Conservation (phyloP, 202 grass and related monocot species). For the Schoenoplectus triqueter region DNA sequence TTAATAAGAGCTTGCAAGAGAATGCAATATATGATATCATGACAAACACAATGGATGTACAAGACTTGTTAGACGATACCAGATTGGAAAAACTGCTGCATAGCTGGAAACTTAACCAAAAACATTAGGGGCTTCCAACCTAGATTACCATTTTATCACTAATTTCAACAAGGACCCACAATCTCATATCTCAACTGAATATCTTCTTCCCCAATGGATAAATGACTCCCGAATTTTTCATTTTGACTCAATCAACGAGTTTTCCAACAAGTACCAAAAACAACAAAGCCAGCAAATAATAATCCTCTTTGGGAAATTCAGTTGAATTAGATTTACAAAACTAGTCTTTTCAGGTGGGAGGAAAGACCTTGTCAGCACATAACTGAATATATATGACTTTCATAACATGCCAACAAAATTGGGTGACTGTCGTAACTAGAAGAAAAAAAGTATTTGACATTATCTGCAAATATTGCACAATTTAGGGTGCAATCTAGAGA, state of each 20-base stretch:
- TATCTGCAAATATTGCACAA: slow-evolving; percentile 16
- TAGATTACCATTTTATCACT: background rate
- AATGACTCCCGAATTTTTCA: background rate
- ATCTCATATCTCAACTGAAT: slow-evolving; percentile 14
- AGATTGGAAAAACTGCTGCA: background rate
- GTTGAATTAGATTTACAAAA: too few relatives aligned
- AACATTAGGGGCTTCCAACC: background rate
- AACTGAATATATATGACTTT: background rate
- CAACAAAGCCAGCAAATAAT: too few relatives aligned
- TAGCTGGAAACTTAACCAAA: background rate
- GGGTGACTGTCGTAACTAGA: background rate
- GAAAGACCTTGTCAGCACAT: background rate
- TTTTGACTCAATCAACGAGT: too few relatives aligned
- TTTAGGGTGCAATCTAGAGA: background rate
- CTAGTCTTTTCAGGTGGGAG: background rate
- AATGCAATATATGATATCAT: background rate
- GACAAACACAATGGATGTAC: slow-evolving; percentile 21
- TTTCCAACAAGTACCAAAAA: too few relatives aligned
- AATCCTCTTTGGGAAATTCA: too few relatives aligned
- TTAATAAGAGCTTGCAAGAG: background rate
- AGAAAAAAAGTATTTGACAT: background rate
- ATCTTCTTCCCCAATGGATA: background rate
- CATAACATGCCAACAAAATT: slow-evolving; percentile 18
- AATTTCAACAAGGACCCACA: background rate
- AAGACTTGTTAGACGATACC: slow-evolving; percentile 10